These are phyloP conservation scores for Dothistroma septosporum DNA, from an alignment of 2,329 filamentous ascomycete species.

Conservation along the genomic window DNA sequence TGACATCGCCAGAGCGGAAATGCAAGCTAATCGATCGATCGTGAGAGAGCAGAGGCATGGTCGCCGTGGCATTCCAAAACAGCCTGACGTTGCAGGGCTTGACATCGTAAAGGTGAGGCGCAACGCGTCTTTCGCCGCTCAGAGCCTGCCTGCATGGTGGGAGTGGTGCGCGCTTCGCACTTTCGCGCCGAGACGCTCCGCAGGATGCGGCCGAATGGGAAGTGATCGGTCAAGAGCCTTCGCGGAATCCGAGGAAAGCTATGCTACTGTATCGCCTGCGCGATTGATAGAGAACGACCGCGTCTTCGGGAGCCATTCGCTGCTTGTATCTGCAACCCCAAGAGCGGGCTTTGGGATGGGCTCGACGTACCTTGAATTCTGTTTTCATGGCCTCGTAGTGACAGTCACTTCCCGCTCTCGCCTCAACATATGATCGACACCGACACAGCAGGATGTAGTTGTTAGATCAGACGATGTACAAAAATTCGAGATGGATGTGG, in stretches of 20 bases:
- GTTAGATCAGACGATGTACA: not conserved
- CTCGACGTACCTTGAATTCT: slow-evolving; percentile 76
- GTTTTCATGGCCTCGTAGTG: slow-evolving; percentile 77
- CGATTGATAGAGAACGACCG: too few species aligned
- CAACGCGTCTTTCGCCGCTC: not conserved
- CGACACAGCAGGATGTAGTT: not conserved
- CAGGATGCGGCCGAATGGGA: too few species aligned
- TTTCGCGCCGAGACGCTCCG: not conserved
- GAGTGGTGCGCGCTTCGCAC: not conserved
- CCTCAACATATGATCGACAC: not conserved
- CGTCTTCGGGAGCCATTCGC: not conserved
- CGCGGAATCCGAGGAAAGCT: not conserved
- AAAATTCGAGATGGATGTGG: slow-evolving; percentile 19
- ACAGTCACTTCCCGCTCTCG: not conserved
- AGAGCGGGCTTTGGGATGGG: not conserved
- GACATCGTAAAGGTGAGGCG: not conserved
- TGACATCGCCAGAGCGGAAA: not conserved
- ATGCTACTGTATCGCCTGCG: not conserved
- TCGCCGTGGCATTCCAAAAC: too few species aligned
- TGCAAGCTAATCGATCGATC: too few species aligned
- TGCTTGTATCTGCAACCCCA: not conserved
- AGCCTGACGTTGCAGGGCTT: too few species aligned
- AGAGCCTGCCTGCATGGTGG: not conserved
- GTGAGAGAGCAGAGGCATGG: not conserved
- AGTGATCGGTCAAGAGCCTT: too few species aligned